Evolutionary conservation across 1,284 basidiomycete genomes (phyloP), one percentile per base, ranked within the genome.

Genomic region (Microbotryum lychnidis-dioicae): DNA sequence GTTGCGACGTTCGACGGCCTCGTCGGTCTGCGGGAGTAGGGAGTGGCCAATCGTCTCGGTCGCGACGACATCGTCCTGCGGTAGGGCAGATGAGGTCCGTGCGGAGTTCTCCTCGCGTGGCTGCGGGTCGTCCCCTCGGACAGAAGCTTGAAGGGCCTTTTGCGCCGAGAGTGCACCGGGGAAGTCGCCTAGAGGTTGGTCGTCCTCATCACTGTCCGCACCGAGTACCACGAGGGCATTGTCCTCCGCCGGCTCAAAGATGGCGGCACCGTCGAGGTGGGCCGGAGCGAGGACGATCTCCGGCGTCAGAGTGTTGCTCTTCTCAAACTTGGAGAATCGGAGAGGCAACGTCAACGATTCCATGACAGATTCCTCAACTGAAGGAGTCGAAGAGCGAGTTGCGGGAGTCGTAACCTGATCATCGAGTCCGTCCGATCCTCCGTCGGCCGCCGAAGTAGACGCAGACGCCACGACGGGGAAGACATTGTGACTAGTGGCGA

Each of bases 131-230:
- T 87, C 84, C 44, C 81, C 79, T 12, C 23, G 58, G 27, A 27
- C 46, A 16, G 46, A 27, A 25, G 44, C 58, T 25, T 59, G 51
- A 14, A 91, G 87, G 3, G 85, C 84, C 67, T 82, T 82, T 71
- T 91, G 88, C 16, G 87, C 88, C 7, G 78, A 81, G 60, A 91
- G 75, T 4, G 88, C 88, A 1, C 82, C 83, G 10, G 88, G 88
- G 37, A 84, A 79, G 65, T 83, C 83, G 3, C 87, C 88, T 18
- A 91, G 79, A 0, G 88, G 88, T 3, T 88, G 78, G 68, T 90
- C 84, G 71, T 89, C 86, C 12, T 7, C 25, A 5, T 45, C 44
- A 20, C 29, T 25, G 4, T 58, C 45, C 6, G 29, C 44, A 4
- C 50, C 14, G 48, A 33, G 44, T 3, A 50, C 56, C 10, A 53